Conservation (phyloP, 169 alveolate species). For the Plasmodium sp. region DNA sequence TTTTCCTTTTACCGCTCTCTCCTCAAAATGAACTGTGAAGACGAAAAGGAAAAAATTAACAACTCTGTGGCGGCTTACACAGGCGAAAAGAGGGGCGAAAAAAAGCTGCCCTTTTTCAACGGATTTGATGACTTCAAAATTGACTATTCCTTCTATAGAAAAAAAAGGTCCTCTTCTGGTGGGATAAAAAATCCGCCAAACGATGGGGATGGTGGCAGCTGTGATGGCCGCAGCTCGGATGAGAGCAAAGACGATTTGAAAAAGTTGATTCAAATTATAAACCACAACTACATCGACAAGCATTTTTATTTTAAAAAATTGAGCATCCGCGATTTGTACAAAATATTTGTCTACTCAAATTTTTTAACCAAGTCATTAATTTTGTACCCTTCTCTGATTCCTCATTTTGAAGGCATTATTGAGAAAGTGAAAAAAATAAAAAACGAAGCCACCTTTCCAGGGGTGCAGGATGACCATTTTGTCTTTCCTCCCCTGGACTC, state of each 20-base stretch:
- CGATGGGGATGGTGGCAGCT: not conserved
- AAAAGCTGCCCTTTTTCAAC: conserved; percentile 6
- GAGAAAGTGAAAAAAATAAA: conserved; percentile 60
- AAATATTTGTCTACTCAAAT: conserved; percentile 66
- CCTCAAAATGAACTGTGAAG: conserved; percentile 21
- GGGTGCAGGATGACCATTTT: conserved; percentile 15
- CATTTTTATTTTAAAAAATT: conserved; percentile 47
- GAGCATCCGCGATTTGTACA: conserved; percentile 42
- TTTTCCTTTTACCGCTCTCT: not conserved
- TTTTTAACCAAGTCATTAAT: conserved; percentile 63
- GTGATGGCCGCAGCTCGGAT: not conserved
- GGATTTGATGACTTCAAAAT: conserved; percentile 72
- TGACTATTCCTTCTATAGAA: conserved; percentile 39
- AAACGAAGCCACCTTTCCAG: conserved; percentile 10
- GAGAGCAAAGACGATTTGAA: conserved; percentile 27
- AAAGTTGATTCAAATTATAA: conserved; percentile 60
- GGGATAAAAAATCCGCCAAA: not conserved
- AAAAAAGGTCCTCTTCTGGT: not conserved
- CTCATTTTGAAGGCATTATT: conserved; percentile 41
- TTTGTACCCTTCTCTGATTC: conserved; percentile 59
- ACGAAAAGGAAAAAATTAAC: conserved; percentile 21
- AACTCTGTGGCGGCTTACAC: conserved; percentile 15
- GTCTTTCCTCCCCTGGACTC: not conserved
- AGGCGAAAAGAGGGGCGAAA: conserved; percentile 9
- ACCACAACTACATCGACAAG: conserved; percentile 26